Evolutionary conservation across 2,329 filamentous ascomycete genomes (phyloP).

Genomic region (Sordariomycetes sp.): DNA sequence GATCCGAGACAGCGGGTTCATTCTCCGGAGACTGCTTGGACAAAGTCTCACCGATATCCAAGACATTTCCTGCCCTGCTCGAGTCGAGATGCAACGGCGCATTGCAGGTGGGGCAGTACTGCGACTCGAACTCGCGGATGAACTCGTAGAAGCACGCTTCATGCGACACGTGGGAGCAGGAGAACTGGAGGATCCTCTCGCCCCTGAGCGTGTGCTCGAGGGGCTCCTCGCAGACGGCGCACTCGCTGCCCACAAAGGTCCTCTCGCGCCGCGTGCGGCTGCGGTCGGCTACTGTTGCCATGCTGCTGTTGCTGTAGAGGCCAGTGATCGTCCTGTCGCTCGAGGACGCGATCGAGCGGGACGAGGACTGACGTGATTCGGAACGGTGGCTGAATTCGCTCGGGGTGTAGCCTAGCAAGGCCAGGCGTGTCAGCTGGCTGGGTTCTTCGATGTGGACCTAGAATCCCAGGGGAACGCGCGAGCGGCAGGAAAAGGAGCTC

Average conservation of each 20-base stretch:
- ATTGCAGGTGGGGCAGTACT: constrained; percentile 90
- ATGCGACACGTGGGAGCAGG: constrained; percentile 92
- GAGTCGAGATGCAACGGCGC: constrained; percentile 86
- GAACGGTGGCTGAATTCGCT: not conserved
- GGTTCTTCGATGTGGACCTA: not conserved
- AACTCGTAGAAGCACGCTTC: constrained; percentile 99
- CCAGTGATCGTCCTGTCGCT: not conserved
- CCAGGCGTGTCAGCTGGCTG: not conserved
- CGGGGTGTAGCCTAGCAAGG: not conserved
- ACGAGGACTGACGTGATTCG: not conserved
- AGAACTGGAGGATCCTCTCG: constrained; percentile 90
- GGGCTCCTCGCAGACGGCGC: constrained; percentile 92
- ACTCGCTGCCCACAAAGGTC: constrained; percentile 91
- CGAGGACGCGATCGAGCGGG: not conserved
- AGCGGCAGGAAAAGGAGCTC: constrained; percentile 9
- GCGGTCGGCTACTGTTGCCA: constrained; percentile 49
- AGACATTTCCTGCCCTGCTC: constrained; percentile 81
- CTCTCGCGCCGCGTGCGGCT: constrained; percentile 74
- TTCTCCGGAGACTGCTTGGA: not conserved
- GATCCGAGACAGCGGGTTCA: not conserved
- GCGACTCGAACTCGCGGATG: constrained; percentile 86
- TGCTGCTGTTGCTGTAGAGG: constrained; percentile 10
- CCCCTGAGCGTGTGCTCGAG: constrained; percentile 90
- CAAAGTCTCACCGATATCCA: constrained; percentile 64
- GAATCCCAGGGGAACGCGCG: not conserved